Conservation (phyloP, 257 asterid genomes). For the Gentiana dahurica region DNA sequence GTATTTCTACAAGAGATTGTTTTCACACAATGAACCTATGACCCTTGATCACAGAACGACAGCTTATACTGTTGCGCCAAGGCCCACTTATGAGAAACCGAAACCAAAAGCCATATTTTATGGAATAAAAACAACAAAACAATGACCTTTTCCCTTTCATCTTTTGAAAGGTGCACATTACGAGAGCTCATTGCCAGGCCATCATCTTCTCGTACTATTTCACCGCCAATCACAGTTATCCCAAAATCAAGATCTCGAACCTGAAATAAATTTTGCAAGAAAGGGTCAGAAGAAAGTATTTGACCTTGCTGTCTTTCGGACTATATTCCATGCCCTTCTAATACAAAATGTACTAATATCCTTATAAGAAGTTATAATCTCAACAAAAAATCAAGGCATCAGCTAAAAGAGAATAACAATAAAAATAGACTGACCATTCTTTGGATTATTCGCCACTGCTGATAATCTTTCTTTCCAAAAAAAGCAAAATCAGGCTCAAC, state of each 20-base stretch:
- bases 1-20: no score
- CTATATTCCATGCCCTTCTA: neutral
- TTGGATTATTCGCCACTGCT: slow-evolving; percentile 71
- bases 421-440: slow-evolving; percentile 47
- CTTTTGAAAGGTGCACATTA: slow-evolving; percentile 65
- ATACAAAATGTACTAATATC: no score
- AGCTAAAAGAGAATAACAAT: neutral
- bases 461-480: slow-evolving; percentile 97
- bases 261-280: slow-evolving; percentile 28
- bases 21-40: no score
- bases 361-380: neutral
- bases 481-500: slow-evolving; percentile 92
- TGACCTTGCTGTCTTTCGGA: no score
- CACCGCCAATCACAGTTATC: slow-evolving; percentile 59
- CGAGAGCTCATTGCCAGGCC: slow-evolving; percentile 98
- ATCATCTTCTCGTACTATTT: slow-evolving; percentile 61
- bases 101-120: no score
- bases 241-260: slow-evolving; percentile 92
- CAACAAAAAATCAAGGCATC: neutral
- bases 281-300: slow-evolving; percentile 1
- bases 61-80: no score
- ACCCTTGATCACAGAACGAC: no score
- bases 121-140: slow-evolving; percentile 1
- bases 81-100: no score
- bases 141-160: slow-evolving; percentile 61